Percentiles rank a stretch among this genome's conserved stretches.
These are phyloP conservation scores for Euphorbia celastroides DNA, from an alignment of 441 rosid species.

Conservation along the genomic window DNA sequence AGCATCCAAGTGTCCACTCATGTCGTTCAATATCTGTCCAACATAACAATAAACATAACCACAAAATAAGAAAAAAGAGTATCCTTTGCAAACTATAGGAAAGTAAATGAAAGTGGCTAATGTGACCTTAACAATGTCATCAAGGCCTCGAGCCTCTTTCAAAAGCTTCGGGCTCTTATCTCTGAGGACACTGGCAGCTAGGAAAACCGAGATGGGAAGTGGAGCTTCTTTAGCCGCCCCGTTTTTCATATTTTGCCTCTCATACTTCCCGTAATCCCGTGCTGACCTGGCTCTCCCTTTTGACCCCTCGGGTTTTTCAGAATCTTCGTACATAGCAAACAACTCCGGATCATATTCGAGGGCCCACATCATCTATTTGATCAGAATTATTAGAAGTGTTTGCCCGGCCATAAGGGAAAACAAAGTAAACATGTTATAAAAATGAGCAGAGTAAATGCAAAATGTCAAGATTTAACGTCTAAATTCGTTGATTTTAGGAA, in stretches of 20 bases:
- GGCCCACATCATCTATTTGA: slow-evolving; percentile 99
- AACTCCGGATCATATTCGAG: slow-evolving; percentile 85
- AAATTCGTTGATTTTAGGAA: background rate
- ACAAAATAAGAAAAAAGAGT: too few relatives aligned
- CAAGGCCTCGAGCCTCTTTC: slow-evolving; percentile 86
- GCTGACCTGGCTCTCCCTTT: slow-evolving; percentile 57
- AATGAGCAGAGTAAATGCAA: too few relatives aligned
- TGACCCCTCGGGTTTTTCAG: slow-evolving; percentile 45
- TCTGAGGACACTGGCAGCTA: slow-evolving; percentile 90
- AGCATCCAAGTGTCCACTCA: slow-evolving; percentile 86
- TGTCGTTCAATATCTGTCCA: slow-evolving; percentile 78
- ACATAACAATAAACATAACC: too few relatives aligned
- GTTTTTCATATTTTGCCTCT: slow-evolving; percentile 76
- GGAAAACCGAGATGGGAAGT: slow-evolving; percentile 86
- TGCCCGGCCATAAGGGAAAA: too few relatives aligned
- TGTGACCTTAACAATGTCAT: slow-evolving; percentile 81
- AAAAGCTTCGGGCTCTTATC: slow-evolving; percentile 75
- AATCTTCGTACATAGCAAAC: slow-evolving; percentile 56
- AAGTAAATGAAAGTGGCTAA: too few relatives aligned
- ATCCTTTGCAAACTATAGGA: too few relatives aligned
- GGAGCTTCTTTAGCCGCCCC: slow-evolving; percentile 56
- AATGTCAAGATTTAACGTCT: background rate
- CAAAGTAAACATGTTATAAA: too few relatives aligned
- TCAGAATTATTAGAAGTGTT: too few relatives aligned
- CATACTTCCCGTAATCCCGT: slow-evolving; percentile 74